Percentiles rank a stretch among this genome's conserved stretches.
These are phyloP conservation scores for Filosporella fistucella DNA, from an alignment of 495 filamentous ascomycete species.

Conservation along the genomic window DNA sequence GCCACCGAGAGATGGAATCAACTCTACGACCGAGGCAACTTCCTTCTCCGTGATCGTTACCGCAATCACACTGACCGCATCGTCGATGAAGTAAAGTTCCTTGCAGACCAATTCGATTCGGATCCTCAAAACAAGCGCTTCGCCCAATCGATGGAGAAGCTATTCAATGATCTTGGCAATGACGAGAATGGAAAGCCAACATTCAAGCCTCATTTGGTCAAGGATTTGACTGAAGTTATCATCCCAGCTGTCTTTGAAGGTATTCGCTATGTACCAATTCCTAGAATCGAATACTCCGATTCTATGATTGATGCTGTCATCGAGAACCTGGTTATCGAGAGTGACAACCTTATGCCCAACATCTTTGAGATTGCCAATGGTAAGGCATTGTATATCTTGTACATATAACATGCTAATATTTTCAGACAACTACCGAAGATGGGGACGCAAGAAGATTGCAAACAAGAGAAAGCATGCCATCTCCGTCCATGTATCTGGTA, in stretches of 20 bases:
- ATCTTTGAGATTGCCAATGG: conserved; percentile 70
- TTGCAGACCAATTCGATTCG: conserved; percentile 82
- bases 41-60: conserved; percentile 86
- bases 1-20: conserved; percentile 80
- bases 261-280: conserved; percentile 87
- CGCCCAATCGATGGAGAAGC: conserved; percentile 66
- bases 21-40: conserved; percentile 82
- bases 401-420: neutral
- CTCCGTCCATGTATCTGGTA: conserved; percentile 78
- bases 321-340: conserved; percentile 92
- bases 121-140: conserved; percentile 85
- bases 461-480: conserved; percentile 80
- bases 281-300: conserved; percentile 90
- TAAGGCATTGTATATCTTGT: neutral
- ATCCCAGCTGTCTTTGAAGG: conserved; percentile 81
- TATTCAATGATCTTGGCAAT: conserved; percentile 84
- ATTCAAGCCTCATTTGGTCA: conserved; percentile 90
- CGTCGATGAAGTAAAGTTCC: conserved; percentile 83
- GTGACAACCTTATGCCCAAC: conserved; percentile 96
- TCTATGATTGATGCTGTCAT: conserved; percentile 79
- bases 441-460: conserved; percentile 79
- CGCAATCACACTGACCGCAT: conserved; percentile 82
- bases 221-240: conserved; percentile 84
- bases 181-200: conserved; percentile 76
- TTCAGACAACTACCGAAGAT: conserved; percentile 93